Percentiles rank a stretch among this genome's conserved stretches.
Conservation (phyloP, 2,329 filamentous ascomycete genomes). For the Myriosclerotinia curreyana region DNA sequence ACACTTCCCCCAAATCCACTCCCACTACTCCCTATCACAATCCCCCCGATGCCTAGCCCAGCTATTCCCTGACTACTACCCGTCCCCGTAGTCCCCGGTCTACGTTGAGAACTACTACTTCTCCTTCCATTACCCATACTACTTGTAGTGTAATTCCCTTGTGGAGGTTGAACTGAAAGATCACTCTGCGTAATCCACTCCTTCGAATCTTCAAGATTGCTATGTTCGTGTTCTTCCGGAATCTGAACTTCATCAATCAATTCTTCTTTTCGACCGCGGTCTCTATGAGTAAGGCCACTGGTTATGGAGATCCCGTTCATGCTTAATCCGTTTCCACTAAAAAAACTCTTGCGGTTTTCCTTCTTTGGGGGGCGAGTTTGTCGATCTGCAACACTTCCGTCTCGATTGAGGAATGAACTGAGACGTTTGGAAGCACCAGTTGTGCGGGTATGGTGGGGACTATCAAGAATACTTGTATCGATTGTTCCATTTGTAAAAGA, state of each 20-base stretch:
- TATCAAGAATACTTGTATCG: slow-evolving; percentile 33
- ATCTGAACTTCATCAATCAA: background rate
- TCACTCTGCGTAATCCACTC: slow-evolving; percentile 43
- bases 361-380: slow-evolving; percentile 9
- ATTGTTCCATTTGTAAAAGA: slow-evolving; percentile 33
- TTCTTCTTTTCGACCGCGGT: slow-evolving; percentile 19
- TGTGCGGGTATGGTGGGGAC: slow-evolving; percentile 21
- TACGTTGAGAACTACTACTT: slow-evolving; percentile 28
- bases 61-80: slow-evolving; percentile 13
- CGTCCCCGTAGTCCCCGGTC: slow-evolving; percentile 21
- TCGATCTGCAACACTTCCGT: background rate
- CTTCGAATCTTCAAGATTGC: background rate
- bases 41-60: slow-evolving; percentile 19
- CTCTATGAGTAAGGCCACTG: slow-evolving; percentile 4
- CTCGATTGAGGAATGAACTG: slow-evolving; percentile 19
- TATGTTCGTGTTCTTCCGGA: slow-evolving; percentile 13
- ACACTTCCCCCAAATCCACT: slow-evolving; percentile 37
- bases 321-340: slow-evolving; percentile 21
- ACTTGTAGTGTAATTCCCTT: background rate
- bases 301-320: slow-evolving; percentile 21
- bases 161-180: slow-evolving; percentile 20
- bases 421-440: slow-evolving; percentile 21
- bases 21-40: slow-evolving; percentile 28
- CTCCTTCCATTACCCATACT: slow-evolving; percentile 23
- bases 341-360: slow-evolving; percentile 22